Conservation (phyloP, 768 basidiomycete genomes). For the Phanerochaete carnosa region DNA sequence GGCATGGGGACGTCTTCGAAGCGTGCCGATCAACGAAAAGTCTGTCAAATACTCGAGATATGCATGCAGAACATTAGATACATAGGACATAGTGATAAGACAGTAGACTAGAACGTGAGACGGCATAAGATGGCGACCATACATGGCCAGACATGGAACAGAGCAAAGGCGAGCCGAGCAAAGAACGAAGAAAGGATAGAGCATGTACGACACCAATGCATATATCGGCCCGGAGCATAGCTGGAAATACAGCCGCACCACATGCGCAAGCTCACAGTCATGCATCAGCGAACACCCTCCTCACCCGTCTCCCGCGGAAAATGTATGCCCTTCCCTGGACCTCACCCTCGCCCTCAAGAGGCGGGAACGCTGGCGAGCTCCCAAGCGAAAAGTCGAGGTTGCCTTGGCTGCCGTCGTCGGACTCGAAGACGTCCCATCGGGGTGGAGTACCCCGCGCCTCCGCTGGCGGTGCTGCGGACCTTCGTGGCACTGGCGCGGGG, state of each 20-base stretch:
- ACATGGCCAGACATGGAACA: background rate
- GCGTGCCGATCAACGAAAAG: too few species aligned
- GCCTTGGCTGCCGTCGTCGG: constrained; percentile 2
- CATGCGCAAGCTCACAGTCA: background rate
- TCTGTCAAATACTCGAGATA: background rate
- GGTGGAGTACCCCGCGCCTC: background rate
- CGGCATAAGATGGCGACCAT: background rate
- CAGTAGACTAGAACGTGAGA: background rate
- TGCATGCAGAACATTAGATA: background rate
- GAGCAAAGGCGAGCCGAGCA: background rate
- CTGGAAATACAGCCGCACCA: background rate
- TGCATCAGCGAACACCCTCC: background rate
- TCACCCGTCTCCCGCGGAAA: background rate
- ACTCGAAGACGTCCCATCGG: background rate
- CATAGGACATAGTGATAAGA: background rate
- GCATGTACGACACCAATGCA: too few species aligned
- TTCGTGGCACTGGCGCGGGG: background rate
- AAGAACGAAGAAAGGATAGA: background rate
- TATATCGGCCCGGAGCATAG: too few species aligned
- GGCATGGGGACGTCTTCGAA: too few species aligned
- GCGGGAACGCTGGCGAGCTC: background rate
- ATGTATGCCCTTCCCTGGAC: background rate
- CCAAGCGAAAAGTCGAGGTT: background rate
- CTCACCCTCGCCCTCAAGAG: background rate
- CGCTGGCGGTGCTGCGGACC: background rate